Evolutionary conservation across 1,284 basidiomycete genomes (phyloP), one percentile per base, ranked within the genome.

Genomic region (Cutaneotrichosporon sp.): DNA sequence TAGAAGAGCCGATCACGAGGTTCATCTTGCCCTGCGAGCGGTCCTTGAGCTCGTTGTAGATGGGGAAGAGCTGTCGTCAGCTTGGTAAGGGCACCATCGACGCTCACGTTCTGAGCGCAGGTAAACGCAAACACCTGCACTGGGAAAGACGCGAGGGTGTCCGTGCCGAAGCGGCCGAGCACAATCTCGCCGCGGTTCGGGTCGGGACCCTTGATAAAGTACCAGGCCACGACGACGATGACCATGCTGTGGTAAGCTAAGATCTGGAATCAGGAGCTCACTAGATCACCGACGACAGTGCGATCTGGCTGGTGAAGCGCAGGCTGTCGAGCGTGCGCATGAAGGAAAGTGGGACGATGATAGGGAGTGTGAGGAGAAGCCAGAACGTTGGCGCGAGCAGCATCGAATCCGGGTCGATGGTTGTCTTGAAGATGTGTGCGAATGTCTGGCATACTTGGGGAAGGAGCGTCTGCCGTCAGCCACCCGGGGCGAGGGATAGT

Each of bases 101-200:
- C 51, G 74, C 70, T 4, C 77, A 93, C 92, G 74, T 96, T 95
- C 83, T 95, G 91, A 16, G 90, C 85, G 73, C 92, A 94, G 5
- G 92, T 95, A 76, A 89, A 95, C 10, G 92, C 91, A 80, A 97
- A 97, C 2, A 98, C 91, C 80, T 97, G 94, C 10, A 99, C 92
- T 0, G 93, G 96, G 82, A 92, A 92, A 32, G 87, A 93, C 26
- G 90, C 87, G 26, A 80, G 61, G 6, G 78, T 81, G 52, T 71
- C 72, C 40, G 65, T 68, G 22, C 73, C 74, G 52, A 80, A 80
- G 34, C 75, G 67, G 22, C 66, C 75, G 16, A 76, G 56, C 21
- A 74, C 76, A 26, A 81, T 69, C 47, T 73, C 70, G n/a, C 80
- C 80, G 36, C 73, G 68, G 38, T 71, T 68, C 8, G 75, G 73